Base-by-base conservation (phyloP, 1,139 yeast species). In the Candida labiduridarum region DNA sequence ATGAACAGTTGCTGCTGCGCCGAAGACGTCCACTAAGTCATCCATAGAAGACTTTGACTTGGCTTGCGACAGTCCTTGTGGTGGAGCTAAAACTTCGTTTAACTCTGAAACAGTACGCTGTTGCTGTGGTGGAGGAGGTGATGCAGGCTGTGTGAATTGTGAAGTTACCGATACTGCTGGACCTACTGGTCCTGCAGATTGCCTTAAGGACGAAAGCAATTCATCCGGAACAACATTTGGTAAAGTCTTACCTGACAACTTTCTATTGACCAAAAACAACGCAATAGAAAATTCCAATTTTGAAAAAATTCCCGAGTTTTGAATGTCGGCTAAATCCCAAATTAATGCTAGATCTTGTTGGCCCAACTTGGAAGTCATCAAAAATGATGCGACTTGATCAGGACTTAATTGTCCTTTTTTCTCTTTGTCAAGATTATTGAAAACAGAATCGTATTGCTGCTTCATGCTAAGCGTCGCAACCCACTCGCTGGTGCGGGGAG, bases 311-410 rank as follows among this genome's bases (percentile, higher is more conserved):
- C 97, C 98, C 43, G 91, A 83, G 67, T 91, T 90, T 59, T 89
- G 89, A 54, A 91, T 80, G 67, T 95, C 98, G 6, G 98, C 84
- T 61, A 94, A 77, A 67, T 94, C 98, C 99, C 99, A 95, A 42
- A 95, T 84, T 30, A 83, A 75, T 1, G 99, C 99, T 58, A 95
- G 78, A 36, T 83, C 85, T 51, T 89, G 95, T 62, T 92, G 97
- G 44, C 85, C 79, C 52, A 95, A 79, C 56, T 89, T 89, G 2
- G 98, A 92, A 10, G 96, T 87, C 78, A 90, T 84, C 62, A 95
- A 82, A 65, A 92, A 91, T 7, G 88, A 85, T 2, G 96, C 99
- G 41, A 95, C 94, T 57, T 90, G 92, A 54, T 79, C 81, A 8
- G 92, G 88, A 33, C 85, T 83, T 60, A 94, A 79, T 1, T 76